A percentile compares a stretch with the other conserved stretches of the same genome.
These are phyloP conservation scores for Phoenix roebelenii DNA, from an alignment of 176 grass and related monocot species.

Conservation along the genomic window DNA sequence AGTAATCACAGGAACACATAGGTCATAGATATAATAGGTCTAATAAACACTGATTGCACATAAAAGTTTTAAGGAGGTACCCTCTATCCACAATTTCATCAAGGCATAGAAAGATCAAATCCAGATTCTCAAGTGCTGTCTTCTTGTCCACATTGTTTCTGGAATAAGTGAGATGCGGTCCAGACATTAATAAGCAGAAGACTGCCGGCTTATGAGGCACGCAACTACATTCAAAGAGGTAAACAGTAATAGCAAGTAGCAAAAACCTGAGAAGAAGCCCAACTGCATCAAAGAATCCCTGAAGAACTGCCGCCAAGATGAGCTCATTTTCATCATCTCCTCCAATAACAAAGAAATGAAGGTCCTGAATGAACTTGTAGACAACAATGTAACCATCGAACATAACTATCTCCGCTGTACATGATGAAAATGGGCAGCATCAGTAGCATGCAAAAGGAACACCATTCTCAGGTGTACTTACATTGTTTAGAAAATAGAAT, in stretches of 20 bases:
- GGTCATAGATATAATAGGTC: too few species aligned
- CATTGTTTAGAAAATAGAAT: too few species aligned
- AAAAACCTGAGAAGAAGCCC: slow-evolving; percentile 66
- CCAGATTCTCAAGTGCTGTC: slow-evolving; percentile 83
- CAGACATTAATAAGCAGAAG: too few species aligned
- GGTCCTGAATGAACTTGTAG: slow-evolving; percentile 94
- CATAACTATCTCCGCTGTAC: slow-evolving; percentile 79
- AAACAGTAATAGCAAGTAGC: too few species aligned
- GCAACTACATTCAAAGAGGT: too few species aligned
- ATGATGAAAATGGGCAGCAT: slow-evolving; percentile 2
- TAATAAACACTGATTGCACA: too few species aligned
- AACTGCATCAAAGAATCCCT: slow-evolving; percentile 86
- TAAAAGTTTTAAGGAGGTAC: slow-evolving; percentile 21
- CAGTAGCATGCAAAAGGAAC: too few species aligned
- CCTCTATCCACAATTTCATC: slow-evolving; percentile 99
- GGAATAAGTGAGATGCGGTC: slow-evolving; percentile 13
- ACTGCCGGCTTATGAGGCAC: too few species aligned
- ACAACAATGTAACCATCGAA: slow-evolving; percentile 85
- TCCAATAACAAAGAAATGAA: slow-evolving; percentile 90
- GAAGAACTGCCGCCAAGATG: slow-evolving; percentile 86
- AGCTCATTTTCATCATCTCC: slow-evolving; percentile 95
- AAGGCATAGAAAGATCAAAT: slow-evolving; percentile 77
- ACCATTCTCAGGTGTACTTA: too few species aligned
- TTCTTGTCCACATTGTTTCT: slow-evolving; percentile 91
- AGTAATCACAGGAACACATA: too few species aligned